Conservation (phyloP, 371 early-diverging fungal species). For the Lichtheimia hyalospora region DNA sequence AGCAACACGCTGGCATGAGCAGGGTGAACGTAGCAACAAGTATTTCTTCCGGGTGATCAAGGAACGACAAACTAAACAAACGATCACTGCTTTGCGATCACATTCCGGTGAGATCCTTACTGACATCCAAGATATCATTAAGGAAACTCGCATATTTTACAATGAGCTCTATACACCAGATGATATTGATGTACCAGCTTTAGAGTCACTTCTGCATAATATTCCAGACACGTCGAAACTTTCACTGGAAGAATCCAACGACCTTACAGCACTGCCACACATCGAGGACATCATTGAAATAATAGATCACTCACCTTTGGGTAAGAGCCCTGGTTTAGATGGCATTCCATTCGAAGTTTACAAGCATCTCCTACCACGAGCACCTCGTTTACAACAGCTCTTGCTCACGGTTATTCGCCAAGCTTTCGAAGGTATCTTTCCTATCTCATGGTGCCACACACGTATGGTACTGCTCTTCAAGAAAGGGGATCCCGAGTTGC, state of each 20-base stretch:
- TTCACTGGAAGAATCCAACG: neutral
- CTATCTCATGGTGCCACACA: neutral
- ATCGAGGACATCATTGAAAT: neutral
- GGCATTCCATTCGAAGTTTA: constrained; percentile 12
- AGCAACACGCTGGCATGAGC: constrained; percentile 15
- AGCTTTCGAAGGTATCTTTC: neutral
- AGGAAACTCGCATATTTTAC: constrained; percentile 1
- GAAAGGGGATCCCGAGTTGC: constrained; percentile 14
- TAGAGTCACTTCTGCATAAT: too few species aligned
- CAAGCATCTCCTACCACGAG: neutral
- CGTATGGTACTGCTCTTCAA: constrained; percentile 12
- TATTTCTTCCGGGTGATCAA: constrained; percentile 25
- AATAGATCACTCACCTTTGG: too few species aligned
- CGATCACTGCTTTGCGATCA: constrained; percentile 9
- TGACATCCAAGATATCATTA: neutral
- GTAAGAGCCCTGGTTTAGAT: constrained; percentile 11
- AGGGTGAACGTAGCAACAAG: constrained; percentile 25
- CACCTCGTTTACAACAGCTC: too few species aligned
- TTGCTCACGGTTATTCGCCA: neutral
- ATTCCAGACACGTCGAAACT: neutral
- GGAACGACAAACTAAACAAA: constrained; percentile 9
- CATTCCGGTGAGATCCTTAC: neutral
- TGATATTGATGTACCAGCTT: too few species aligned
- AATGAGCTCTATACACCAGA: neutral
- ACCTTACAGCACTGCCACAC: neutral